A percentile compares a stretch with the other conserved stretches of the same genome.
These are phyloP conservation scores for Hyaloscypha finlandica DNA, from an alignment of 495 filamentous ascomycete species.

Conservation along the genomic window DNA sequence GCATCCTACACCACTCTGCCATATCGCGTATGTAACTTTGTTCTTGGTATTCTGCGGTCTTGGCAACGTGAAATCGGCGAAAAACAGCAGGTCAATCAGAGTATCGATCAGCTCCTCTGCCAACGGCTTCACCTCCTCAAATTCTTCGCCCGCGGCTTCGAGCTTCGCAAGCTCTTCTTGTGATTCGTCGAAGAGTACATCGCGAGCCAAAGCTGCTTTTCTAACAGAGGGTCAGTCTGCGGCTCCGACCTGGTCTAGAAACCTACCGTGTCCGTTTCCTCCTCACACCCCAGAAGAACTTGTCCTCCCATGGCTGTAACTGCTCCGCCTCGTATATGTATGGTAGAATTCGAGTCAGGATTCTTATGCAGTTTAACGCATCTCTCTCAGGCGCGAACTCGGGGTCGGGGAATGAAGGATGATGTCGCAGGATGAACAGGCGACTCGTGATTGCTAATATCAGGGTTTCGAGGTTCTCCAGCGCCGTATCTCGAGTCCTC, in stretches of 20 bases:
- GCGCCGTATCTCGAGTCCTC: slow-evolving; percentile 80
- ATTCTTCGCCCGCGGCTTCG: slow-evolving; percentile 54
- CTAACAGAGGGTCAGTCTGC: slow-evolving; percentile 42
- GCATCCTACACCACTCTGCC: slow-evolving; percentile 97
- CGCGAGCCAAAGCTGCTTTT: slow-evolving; percentile 53
- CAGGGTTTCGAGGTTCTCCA: slow-evolving; percentile 90
- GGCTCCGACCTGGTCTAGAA: slow-evolving; percentile 41
- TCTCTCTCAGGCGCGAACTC: slow-evolving; percentile 88
- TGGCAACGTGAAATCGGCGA: slow-evolving; percentile 84
- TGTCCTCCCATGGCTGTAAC: slow-evolving; percentile 83
- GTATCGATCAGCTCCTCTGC: slow-evolving; percentile 94
- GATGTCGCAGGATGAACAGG: slow-evolving; percentile 78
- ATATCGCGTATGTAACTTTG: slow-evolving; percentile 92
- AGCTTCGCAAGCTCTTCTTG: slow-evolving; percentile 51
- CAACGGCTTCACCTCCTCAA: slow-evolving; percentile 82
- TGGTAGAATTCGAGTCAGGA: slow-evolving; percentile 88
- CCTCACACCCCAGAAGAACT: slow-evolving; percentile 86
- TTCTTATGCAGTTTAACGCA: slow-evolving; percentile 89
- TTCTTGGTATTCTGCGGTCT: slow-evolving; percentile 61
- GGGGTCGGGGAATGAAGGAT: slow-evolving; percentile 85
- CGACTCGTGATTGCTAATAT: slow-evolving; percentile 79
- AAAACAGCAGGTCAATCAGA: slow-evolving; percentile 88
- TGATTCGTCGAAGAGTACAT: slow-evolving; percentile 84
- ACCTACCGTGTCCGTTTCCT: slow-evolving; percentile 51
- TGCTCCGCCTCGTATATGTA: slow-evolving; percentile 92